These are phyloP conservation scores for Scutellaria minor DNA, from an alignment of 257 asterid species.

Conservation along the genomic window DNA sequence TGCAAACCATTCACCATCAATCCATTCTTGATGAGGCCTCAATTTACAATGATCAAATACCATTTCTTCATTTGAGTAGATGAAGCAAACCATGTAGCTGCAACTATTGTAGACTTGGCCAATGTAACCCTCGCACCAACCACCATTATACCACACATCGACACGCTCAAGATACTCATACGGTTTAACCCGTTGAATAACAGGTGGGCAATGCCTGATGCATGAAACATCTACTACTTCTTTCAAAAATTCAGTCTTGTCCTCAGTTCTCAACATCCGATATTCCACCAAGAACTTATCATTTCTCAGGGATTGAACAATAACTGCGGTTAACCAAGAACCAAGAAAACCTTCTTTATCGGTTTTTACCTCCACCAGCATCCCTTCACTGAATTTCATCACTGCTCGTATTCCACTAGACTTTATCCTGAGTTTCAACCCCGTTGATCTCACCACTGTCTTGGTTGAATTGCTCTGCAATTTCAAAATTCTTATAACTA, in stretches of 20 bases:
- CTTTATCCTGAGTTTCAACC: slow-evolving; percentile 50
- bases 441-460: slow-evolving; percentile 37
- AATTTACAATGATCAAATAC: slow-evolving; percentile 42
- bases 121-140: slow-evolving; percentile 66
- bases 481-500: slow-evolving; percentile 10
- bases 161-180: slow-evolving; percentile 46
- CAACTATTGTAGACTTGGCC: slow-evolving; percentile 36
- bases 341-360: slow-evolving; percentile 40
- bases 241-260: slow-evolving; percentile 46
- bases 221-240: slow-evolving; percentile 50
- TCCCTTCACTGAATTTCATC: slow-evolving; percentile 44
- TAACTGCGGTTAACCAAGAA: slow-evolving; percentile 54
- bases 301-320: slow-evolving; percentile 40
- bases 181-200: slow-evolving; percentile 40
- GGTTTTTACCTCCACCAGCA: slow-evolving; percentile 58
- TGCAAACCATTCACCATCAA: slow-evolving; percentile 48
- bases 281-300: slow-evolving; percentile 55
- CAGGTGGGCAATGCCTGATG: slow-evolving; percentile 52
- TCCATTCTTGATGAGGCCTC: slow-evolving; percentile 69
- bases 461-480: slow-evolving; percentile 45
- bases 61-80: slow-evolving; percentile 38
- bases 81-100: slow-evolving; percentile 44
- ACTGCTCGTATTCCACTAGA: slow-evolving; percentile 23
- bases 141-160: slow-evolving; percentile 59
- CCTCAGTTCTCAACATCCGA: slow-evolving; percentile 37